phyloP scores from a whole-genome alignment of 1,284 basidiomycete species.

The Boletus sp. region DNA sequence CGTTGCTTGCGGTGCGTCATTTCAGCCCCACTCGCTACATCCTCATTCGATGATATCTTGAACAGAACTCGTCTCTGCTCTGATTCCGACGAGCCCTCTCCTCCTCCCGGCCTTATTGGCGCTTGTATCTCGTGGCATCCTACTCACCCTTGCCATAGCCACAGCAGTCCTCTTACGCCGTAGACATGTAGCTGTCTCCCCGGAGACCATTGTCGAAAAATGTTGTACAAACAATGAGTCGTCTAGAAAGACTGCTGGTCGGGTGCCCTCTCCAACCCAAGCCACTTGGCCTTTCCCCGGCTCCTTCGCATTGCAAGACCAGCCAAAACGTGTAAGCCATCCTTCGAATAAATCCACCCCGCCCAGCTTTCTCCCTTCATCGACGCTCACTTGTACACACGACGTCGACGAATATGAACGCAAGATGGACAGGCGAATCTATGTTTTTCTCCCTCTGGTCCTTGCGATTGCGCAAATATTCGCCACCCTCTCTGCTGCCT shows the following conservation, averaged over 20 bases:
- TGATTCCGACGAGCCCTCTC: constrained; percentile 23
- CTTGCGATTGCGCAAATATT: constrained; percentile 25
- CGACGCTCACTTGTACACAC: not conserved
- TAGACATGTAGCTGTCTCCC: not conserved
- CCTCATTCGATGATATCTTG: not conserved
- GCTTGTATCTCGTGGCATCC: constrained; percentile 21
- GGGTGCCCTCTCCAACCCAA: constrained; percentile 31
- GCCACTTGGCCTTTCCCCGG: constrained; percentile 34
- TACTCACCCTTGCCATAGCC: constrained; percentile 19
- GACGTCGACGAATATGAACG: not conserved
- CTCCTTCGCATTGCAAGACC: constrained; percentile 22
- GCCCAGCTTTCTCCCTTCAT: constrained; percentile 5
- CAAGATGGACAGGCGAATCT: not conserved
- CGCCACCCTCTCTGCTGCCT: constrained; percentile 24
- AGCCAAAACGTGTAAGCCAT: not conserved
- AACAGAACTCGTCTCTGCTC: constrained; percentile 27
- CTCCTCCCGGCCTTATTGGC: constrained; percentile 27
- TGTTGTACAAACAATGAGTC: not conserved
- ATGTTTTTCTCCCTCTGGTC: constrained; percentile 6
- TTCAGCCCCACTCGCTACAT: not conserved
- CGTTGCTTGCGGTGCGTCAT: constrained; percentile 27
- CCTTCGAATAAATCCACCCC: not conserved
- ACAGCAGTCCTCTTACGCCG: constrained; percentile 9
- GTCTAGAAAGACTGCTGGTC: constrained; percentile 7
- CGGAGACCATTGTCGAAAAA: constrained; percentile 15